A percentile compares a stretch with the other conserved stretches of the same genome.
Evolutionary conservation across 129 eudicot genomes (phyloP).

Genomic region (carrot (Daucus carota)): DNA sequence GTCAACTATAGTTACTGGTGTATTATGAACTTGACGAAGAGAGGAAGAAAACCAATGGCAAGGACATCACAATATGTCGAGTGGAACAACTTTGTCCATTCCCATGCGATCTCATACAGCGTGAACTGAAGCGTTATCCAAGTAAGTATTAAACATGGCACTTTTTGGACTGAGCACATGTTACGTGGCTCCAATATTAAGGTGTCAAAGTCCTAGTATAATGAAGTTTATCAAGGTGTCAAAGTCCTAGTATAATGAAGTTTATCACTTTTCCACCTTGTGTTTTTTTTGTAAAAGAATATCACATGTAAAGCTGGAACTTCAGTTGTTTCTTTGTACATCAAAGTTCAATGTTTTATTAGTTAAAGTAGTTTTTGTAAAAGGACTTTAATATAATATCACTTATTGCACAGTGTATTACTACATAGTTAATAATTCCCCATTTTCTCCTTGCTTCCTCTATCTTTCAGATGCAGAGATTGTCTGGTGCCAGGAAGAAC

Average conservation of each 20-base stretch:
- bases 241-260: background rate
- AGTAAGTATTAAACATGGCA: slow-evolving; percentile 41
- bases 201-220: background rate
- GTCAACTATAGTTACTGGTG: too few species aligned
- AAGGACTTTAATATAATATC: background rate
- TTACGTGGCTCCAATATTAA: background rate
- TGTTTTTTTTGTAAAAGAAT: background rate
- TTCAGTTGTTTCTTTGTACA: background rate
- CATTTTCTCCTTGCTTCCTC: background rate
- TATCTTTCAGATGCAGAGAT: slow-evolving; percentile 77
- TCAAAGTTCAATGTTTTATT: background rate
- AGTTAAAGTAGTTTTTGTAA: background rate
- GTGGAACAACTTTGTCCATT: slow-evolving; percentile 98
- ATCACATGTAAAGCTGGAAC: background rate
- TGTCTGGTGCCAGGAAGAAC: slow-evolving; percentile 99
- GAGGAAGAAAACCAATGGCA: slow-evolving; percentile 50
- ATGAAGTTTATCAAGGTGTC: background rate
- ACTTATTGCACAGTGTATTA: background rate
- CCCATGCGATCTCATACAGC: slow-evolving; percentile 94
- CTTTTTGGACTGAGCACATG: background rate
- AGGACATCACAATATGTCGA: slow-evolving; percentile 85
- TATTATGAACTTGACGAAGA: slow-evolving; percentile 90
- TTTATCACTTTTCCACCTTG: background rate
- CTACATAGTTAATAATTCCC: background rate
- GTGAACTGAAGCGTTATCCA: slow-evolving; percentile 94